Evolutionary conservation across 75 land plant species (phyloP).

Genomic region (Cryptomeria japonica): DNA sequence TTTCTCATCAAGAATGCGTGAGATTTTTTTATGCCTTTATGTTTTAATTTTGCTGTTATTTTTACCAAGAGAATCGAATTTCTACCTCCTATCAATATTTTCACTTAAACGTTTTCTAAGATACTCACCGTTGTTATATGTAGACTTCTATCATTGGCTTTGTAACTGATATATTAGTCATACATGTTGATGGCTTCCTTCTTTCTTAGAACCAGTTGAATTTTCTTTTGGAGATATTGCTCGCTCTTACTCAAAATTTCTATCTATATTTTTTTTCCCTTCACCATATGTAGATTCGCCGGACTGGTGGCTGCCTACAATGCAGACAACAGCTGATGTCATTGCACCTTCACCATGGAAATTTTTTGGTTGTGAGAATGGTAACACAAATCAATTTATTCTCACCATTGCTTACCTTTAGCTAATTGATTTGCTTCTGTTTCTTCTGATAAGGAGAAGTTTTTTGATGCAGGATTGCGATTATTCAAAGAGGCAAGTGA

Average conservation of each 20-base stretch:
- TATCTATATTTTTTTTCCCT: not conserved
- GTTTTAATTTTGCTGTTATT: not conserved
- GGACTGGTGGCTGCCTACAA: slow-evolving; percentile 26
- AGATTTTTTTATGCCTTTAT: not conserved
- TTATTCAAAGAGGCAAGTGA: slow-evolving; percentile 81
- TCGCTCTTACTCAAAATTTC: not conserved
- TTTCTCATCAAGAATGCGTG: not conserved
- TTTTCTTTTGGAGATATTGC: not conserved
- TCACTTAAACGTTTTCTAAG: not conserved
- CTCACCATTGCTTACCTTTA: not conserved
- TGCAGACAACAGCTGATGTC: slow-evolving; percentile 34
- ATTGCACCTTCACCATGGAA: slow-evolving; percentile 80
- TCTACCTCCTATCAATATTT: not conserved
- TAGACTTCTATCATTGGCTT: not conserved
- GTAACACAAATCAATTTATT: slow-evolving; percentile 28
- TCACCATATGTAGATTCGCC: slow-evolving; percentile 20
- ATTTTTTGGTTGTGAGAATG: slow-evolving; percentile 91
- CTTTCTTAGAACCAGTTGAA: not conserved
- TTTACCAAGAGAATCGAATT: not conserved
- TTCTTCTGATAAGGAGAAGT: not conserved
- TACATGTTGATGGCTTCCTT: not conserved
- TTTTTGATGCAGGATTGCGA: slow-evolving; percentile 59
- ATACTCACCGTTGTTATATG: not conserved
- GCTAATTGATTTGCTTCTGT: not conserved
- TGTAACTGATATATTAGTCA: not conserved